Percentiles rank a stretch among this genome's conserved stretches.
phyloP scores from a whole-genome alignment of 768 basidiomycete species.

The Lentinula raphanica region DNA sequence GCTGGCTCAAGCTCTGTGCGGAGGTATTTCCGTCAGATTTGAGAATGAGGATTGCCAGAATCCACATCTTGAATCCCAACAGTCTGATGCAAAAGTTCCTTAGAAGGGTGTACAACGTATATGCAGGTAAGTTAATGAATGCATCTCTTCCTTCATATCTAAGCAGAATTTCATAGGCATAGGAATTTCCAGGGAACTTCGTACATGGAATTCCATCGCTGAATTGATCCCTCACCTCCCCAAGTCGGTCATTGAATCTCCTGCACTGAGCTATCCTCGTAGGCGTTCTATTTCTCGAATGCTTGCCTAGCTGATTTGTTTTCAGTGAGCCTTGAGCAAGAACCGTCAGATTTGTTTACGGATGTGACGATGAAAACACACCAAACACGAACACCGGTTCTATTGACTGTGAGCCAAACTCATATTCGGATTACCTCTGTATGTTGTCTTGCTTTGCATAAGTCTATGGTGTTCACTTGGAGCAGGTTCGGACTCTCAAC shows the following conservation, averaged over 20 bases:
- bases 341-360: constrained; percentile 44
- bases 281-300: constrained; percentile 13
- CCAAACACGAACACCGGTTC: constrained; percentile 68
- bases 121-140: constrained; percentile 19
- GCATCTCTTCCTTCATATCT: background rate
- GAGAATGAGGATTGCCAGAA: constrained; percentile 50
- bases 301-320: constrained; percentile 1
- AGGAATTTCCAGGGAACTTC: constrained; percentile 46
- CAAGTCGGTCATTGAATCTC: constrained; percentile 35
- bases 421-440: constrained; percentile 78
- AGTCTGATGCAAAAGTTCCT: constrained; percentile 66
- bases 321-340: constrained; percentile 59
- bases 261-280: constrained; percentile 49
- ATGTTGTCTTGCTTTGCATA: constrained; percentile 17
- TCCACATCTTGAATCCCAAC: constrained; percentile 74
- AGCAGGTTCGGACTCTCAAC: constrained; percentile 62
- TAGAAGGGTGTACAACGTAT: constrained; percentile 71
- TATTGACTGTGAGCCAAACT: constrained; percentile 58
- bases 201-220: constrained; percentile 56
- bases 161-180: constrained; percentile 34
- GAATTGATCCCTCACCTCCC: constrained; percentile 58
- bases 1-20: constrained; percentile 75
- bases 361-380: constrained; percentile 67
- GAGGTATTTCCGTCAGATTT: constrained; percentile 73
- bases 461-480: constrained; percentile 1